Base-by-base conservation (phyloP, 805 yeast genomes). In the Lipomyces chichibuensis region DNA sequence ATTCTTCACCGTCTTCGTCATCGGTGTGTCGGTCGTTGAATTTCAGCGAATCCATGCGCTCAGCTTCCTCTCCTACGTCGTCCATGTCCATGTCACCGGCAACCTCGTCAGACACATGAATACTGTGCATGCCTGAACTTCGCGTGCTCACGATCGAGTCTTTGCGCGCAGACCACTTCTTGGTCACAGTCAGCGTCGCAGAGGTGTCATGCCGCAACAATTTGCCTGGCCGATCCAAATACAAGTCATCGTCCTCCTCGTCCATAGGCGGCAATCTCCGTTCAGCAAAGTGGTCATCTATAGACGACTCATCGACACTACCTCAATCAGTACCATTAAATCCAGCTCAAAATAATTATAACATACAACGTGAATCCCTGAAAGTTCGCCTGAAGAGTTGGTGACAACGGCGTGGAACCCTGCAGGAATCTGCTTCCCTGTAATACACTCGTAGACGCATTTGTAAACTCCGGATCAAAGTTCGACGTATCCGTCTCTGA, bases 391-490 rank as follows among this genome's bases (percentile, higher is more conserved):
- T 95, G 99, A 74, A 94, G 87, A 0, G 96, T 97, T 2, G 97
- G 97, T 9, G 96, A 88, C 70, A 95, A 81, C 39, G 98, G 98
- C 3, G 97, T 90, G 9, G 76, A 71, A 61, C 79, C 78, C 58
- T 78, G 79, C 74, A 74, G 79, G 76, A 57, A 61, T 56, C 71
- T 32, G 23, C 66, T 52, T 4, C 88, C 82, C 83, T 80, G 88
- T 77, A 92, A 85, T 52, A 88, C 88, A 8, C 96, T 88, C 0
- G 97, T 92, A 20, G 96, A 88, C 55, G 96, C 91, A 74, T 88
- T 89, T 25, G 99, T 95, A 79, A 95, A 95, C 79, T 95, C 98
- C 4, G 99, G 98, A 77, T 95, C 99, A 79, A 95, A 95, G 79
- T 95, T 95, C 3, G 97, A 91, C 2, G 97, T 94, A 78, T 95